phyloP scores from a whole-genome alignment of 2,329 filamentous ascomycete genomes.

The Cercospora berteroae region DNA sequence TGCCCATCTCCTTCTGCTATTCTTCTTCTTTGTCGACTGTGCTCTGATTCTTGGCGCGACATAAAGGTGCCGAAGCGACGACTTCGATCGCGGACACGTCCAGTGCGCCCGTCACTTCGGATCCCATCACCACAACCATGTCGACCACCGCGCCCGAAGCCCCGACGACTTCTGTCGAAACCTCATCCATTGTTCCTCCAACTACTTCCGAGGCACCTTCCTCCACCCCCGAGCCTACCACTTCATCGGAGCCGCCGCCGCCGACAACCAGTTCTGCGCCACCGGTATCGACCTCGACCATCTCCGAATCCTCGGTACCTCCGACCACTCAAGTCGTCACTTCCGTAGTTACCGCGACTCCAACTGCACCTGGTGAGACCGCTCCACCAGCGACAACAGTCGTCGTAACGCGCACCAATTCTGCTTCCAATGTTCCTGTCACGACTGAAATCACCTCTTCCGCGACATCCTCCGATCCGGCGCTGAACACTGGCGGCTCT shows the following conservation, averaged over 20 bases:
- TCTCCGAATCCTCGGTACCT: slow-evolving; percentile 20
- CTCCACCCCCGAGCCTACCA: slow-evolving; percentile 7
- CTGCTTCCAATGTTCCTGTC: slow-evolving; percentile 14
- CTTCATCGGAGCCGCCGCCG: slow-evolving; percentile 12
- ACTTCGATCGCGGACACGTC: slow-evolving; percentile 1
- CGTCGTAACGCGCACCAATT: slow-evolving; percentile 19
- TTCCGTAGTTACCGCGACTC: slow-evolving; percentile 21
- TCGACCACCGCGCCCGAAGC: slow-evolving; percentile 6
- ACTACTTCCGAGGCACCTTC: slow-evolving; percentile 21
- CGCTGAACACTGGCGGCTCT: slow-evolving; percentile 18
- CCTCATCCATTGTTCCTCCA: slow-evolving; percentile 19
- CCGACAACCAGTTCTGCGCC: slow-evolving; percentile 9
- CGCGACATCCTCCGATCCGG: slow-evolving; percentile 16
- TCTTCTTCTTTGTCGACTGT: slow-evolving; percentile 6
- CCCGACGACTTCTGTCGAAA: slow-evolving; percentile 6
- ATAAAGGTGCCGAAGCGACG: slow-evolving; percentile 1
- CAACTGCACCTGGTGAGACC: slow-evolving; percentile 15
- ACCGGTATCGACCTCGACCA: slow-evolving; percentile 13
- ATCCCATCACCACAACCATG: slow-evolving; percentile 14
- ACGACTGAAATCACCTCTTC: slow-evolving; percentile 13
- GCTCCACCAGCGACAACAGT: slow-evolving; percentile 18
- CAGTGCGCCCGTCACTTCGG: slow-evolving; percentile 4
- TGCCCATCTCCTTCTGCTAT: not conserved
- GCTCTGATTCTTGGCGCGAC: slow-evolving; percentile 1
- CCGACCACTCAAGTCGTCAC: slow-evolving; percentile 25